Evolutionary conservation across 495 filamentous ascomycete genomes (phyloP), one percentile per base, ranked within the genome.

Genomic region (Lophiotrema nucula): DNA sequence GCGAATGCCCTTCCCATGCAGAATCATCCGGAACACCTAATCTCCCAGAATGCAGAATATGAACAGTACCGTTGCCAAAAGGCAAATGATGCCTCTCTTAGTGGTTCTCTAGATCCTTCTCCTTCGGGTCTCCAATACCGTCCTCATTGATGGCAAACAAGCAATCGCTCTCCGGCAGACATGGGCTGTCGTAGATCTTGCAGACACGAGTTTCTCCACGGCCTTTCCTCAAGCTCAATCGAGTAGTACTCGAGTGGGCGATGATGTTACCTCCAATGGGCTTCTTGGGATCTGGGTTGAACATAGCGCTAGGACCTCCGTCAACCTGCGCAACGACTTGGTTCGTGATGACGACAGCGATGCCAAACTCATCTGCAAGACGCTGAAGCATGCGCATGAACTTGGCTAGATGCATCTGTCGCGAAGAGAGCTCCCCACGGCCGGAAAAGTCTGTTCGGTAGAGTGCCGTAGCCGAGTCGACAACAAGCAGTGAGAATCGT

Each of bases 251-350:
- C 33, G 93, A 90, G 70, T 98, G 93, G 13, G 93, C 93, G 69
- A 98, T 97, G 69, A 98, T 97, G 71, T 98, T 97, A 60, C 93
- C 93, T 49, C 93, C 93, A 72, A 98, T 97, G 0, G 93, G 93
- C 69, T 98, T 98, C 81, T 98, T 98, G 4, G 93, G 93, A 67
- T 98, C 93, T 0, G 93, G 93, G 62, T 98, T 98, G 77, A 95
- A 98, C 93, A 98, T 98, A 24, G 93, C 81, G 60, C 85, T 90
- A 12, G 91, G 90, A 1, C 93, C 93, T 50, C 95, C 93, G 71
- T 98, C 93, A 11, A 98, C 93, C 71, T 98, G 93, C 26, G 93
- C 92, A 28, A 98, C 93, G 25, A 98, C 93, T 68, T 98, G 93
- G 69, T 98, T 98, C 35, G 93, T 97, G 67, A 98, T 98, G 66